Evolutionary conservation across 1,139 yeast species (phyloP).

Genomic region (Meyerozyma sp.): DNA sequence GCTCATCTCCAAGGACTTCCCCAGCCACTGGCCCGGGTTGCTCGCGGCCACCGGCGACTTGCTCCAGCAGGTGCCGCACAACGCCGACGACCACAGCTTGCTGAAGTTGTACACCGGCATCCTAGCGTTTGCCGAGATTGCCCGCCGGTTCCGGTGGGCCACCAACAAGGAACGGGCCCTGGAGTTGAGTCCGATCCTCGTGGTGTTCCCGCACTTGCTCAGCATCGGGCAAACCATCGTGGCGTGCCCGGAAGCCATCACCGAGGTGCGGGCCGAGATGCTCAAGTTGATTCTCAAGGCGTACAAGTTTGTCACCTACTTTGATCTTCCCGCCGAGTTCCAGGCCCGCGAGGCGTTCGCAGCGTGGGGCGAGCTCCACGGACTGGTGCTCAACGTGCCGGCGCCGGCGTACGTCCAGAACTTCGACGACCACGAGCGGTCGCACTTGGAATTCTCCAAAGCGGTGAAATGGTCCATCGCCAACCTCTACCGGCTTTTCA

Average conservation of each 20-base stretch:
- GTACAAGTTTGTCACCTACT: slow-evolving; percentile 77
- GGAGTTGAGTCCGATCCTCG: slow-evolving; percentile 55
- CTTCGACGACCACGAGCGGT: slow-evolving; percentile 29
- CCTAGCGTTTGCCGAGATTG: slow-evolving; percentile 67
- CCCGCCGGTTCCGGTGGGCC: slow-evolving; percentile 74
- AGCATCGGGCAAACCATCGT: slow-evolving; percentile 58
- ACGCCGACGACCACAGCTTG: slow-evolving; percentile 36
- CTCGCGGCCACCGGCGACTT: slow-evolving; percentile 56
- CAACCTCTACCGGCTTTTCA: slow-evolving; percentile 68
- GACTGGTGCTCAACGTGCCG: slow-evolving; percentile 56
- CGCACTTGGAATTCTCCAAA: slow-evolving; percentile 44
- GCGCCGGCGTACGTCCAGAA: slow-evolving; percentile 42
- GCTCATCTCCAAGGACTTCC: slow-evolving; percentile 66
- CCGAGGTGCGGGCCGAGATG: slow-evolving; percentile 64
- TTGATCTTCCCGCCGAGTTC: slow-evolving; percentile 67
- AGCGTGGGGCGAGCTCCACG: slow-evolving; percentile 77
- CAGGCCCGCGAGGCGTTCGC: slow-evolving; percentile 55
- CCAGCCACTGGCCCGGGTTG: slow-evolving; percentile 64
- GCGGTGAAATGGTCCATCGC: slow-evolving; percentile 91
- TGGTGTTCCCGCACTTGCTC: slow-evolving; percentile 65
- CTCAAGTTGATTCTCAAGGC: slow-evolving; percentile 69
- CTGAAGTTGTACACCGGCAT: slow-evolving; percentile 71
- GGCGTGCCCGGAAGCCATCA: slow-evolving; percentile 28
- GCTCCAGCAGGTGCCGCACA: slow-evolving; percentile 34
- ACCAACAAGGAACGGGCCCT: slow-evolving; percentile 53